Conservation (phyloP, 129 eudicot genomes). For the Deinandra increscens region DNA sequence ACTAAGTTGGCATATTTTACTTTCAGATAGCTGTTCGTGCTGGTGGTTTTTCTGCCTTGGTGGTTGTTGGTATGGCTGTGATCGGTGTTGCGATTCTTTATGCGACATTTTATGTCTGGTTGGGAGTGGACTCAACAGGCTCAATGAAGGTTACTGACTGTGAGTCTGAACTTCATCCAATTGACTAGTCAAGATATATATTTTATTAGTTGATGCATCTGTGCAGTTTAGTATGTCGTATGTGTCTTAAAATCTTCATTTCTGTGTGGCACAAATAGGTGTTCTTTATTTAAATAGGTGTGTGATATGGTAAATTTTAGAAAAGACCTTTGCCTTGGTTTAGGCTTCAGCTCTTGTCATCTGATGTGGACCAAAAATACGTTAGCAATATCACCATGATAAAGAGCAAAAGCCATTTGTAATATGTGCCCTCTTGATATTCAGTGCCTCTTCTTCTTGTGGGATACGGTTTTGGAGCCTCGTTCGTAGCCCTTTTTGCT, state of each 20-base stretch:
- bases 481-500: constrained; percentile 99
- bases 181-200: constrained; percentile 11
- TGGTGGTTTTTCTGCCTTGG: constrained; percentile 94
- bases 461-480: constrained; percentile 99
- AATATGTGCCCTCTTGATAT: constrained; percentile 11
- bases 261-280: not conserved
- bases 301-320: not conserved
- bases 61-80: constrained; percentile 99
- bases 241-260: not conserved
- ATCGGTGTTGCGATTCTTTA: constrained; percentile 90
- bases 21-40: constrained; percentile 91
- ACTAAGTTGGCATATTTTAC: constrained; percentile 22
- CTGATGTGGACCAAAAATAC: too few relatives aligned
- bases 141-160: constrained; percentile 93
- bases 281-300: not conserved
- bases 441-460: constrained; percentile 99
- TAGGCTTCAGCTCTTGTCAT: not conserved
- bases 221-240: not conserved
- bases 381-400: too few relatives aligned
- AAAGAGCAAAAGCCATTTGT: not conserved
- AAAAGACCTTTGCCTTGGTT: not conserved
- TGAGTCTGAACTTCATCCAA: constrained; percentile 42
- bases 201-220: constrained; percentile 8
- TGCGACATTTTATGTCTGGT: constrained; percentile 81
- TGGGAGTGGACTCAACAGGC: constrained; percentile 89